Conservation (phyloP, 2,329 filamentous ascomycete species). For the Scleromitrula shiraiana region DNA sequence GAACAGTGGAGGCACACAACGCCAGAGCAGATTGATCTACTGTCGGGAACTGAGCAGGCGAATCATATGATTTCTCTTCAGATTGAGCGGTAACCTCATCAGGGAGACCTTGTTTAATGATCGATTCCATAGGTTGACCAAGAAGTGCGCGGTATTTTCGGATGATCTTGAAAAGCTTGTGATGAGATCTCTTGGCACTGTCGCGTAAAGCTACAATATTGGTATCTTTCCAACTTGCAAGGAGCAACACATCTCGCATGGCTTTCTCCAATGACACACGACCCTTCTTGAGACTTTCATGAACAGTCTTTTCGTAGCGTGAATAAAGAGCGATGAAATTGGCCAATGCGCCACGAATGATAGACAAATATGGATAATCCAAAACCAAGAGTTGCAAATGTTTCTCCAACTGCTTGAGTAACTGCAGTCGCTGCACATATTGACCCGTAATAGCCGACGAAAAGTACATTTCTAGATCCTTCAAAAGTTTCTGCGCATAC, state of each 20-base stretch:
- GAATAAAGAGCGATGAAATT: conserved; percentile 73
- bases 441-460: conserved; percentile 73
- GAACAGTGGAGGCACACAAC: conserved; percentile 25
- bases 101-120: conserved; percentile 53
- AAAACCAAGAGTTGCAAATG: conserved; percentile 56
- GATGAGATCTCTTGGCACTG: conserved; percentile 82
- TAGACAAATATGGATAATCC: conserved; percentile 49
- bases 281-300: conserved; percentile 58
- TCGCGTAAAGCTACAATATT: conserved; percentile 86
- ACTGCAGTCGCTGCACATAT: conserved; percentile 60
- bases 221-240: conserved; percentile 97
- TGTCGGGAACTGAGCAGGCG: conserved; percentile 12
- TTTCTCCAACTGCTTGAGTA: conserved; percentile 57
- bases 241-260: conserved; percentile 83
- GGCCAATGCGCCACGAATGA: conserved; percentile 56
- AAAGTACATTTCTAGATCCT: conserved; percentile 73
- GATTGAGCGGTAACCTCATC: conserved; percentile 30
- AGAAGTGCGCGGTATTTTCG: conserved; percentile 80
- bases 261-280: conserved; percentile 75
- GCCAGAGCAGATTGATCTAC: conserved; percentile 24
- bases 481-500: conserved; percentile 64
- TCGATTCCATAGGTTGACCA: conserved; percentile 61
- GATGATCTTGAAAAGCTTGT: conserved; percentile 85
- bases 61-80: not conserved
- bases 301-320: conserved; percentile 59